Evolutionary conservation across 805 yeast genomes (phyloP), one percentile per base, ranked within the genome.

Genomic region (Metschnikowia colocasiae): DNA sequence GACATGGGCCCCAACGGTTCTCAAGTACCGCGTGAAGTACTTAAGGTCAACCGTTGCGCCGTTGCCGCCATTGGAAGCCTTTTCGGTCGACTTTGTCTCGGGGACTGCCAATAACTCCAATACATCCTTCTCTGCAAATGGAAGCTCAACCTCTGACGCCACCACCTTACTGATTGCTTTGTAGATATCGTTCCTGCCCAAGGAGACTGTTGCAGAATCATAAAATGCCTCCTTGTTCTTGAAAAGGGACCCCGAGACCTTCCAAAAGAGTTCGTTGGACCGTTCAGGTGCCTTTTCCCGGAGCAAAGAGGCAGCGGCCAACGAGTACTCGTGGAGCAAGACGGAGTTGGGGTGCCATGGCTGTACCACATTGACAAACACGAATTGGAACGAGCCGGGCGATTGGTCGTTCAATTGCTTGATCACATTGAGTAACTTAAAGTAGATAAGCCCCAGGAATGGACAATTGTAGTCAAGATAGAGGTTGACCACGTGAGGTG

Each of bases 341-440:
- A 79, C 76, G 1, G 92, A 83, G 47, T 81, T 79, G 37, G 91
- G 83, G 62, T 89, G 96, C 96, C 96, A 89, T 54, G 95, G 94
- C 69, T 89, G 96, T n/a, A 85, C 73, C 34, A 83, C 89, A 59
- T 87, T 84, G 51, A 82, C 76, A 63, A 84, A 80, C 9, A 81
- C 78, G 51, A 87, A 75, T 54, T 80, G 79, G 56, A 83, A 78
- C 50, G 76, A 62, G 48, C 73, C 73, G 1, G 82, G 77, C 43
- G 71, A 66, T 45, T 72, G 65, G 26, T 63, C 52, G 41, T 75
- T 71, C 40, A 83, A 64, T 25, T 59, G 51, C 16, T 89, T 90
- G 33, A 81, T 71, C 6, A 85, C 71, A 30, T 73, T 73, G 6
- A 67, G 62, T 48, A 87, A 60, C 46, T 81, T 82, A 46, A 70